Conservation (phyloP, 2,329 filamentous ascomycete genomes). For the Diplodia mutila region DNA sequence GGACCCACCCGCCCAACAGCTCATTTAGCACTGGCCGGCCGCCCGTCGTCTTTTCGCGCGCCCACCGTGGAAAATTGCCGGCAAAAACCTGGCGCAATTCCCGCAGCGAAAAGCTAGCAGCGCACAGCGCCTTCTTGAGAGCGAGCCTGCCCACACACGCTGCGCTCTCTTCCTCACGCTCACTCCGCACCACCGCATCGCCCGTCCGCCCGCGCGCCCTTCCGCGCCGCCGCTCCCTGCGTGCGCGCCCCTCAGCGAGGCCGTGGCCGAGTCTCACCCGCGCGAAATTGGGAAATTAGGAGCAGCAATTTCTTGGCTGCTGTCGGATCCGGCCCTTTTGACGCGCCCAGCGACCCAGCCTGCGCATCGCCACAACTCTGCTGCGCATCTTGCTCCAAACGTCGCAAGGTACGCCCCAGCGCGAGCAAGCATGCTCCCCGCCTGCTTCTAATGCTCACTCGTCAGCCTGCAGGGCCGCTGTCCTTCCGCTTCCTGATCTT, state of each 20-base stretch:
- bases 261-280: conserved; percentile 7
- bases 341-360: conserved; percentile 30
- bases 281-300: conserved; percentile 1
- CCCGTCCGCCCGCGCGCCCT: conserved; percentile 17
- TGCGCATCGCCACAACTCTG: conserved; percentile 38
- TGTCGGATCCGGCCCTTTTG: conserved; percentile 21
- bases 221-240: conserved; percentile 22
- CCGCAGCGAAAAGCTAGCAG: conserved; percentile 23
- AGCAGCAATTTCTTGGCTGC: conserved; percentile 6
- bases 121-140: conserved; percentile 15
- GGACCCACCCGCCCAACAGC: conserved; percentile 8
- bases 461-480: conserved; percentile 29
- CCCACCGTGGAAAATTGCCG: conserved; percentile 15
- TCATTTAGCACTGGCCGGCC: conserved; percentile 18
- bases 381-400: conserved; percentile 39
- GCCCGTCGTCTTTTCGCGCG: conserved; percentile 8
- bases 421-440: conserved; percentile 24
- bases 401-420: conserved; percentile 35
- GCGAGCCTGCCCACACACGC: conserved; percentile 9
- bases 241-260: not conserved
- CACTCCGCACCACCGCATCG: conserved; percentile 6
- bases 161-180: not conserved
- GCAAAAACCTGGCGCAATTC: conserved; percentile 24
- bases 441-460: not conserved
- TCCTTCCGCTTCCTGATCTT: conserved; percentile 28